A percentile compares a stretch with the other conserved stretches of the same genome.
These are phyloP conservation scores for Globisporangium acanthophoron DNA, from an alignment of 352 stramenopile genomes.

Conservation along the genomic window DNA sequence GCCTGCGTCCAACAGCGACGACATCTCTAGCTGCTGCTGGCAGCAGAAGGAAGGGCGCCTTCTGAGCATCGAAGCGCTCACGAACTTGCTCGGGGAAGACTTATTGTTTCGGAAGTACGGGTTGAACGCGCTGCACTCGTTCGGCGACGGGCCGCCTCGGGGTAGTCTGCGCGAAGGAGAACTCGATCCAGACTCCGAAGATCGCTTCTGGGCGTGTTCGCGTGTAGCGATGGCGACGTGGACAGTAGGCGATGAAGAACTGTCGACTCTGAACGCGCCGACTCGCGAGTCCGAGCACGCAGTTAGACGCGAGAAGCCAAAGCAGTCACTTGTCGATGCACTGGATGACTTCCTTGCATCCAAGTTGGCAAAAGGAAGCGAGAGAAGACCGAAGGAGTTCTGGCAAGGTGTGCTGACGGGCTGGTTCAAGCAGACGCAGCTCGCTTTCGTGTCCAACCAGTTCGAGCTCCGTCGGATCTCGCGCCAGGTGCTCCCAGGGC, in stretches of 20 bases:
- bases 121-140: neutral
- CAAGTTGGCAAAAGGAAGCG: constrained; percentile 6
- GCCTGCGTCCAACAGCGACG: neutral
- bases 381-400: constrained; percentile 12
- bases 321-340: neutral
- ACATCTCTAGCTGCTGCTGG: constrained; percentile 34
- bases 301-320: neutral
- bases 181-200: neutral
- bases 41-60: constrained; percentile 63
- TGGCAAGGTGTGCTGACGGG: constrained; percentile 31
- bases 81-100: constrained; percentile 37
- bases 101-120: constrained; percentile 10
- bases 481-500: constrained; percentile 42
- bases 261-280: neutral
- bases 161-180: neutral
- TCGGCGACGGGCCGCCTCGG: neutral
- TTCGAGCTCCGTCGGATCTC: constrained; percentile 69
- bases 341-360: neutral
- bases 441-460: constrained; percentile 42
- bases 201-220: neutral
- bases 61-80: constrained; percentile 56
- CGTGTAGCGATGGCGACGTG: constrained; percentile 23
- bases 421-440: constrained; percentile 34
- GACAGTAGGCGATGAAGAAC: constrained; percentile 22
- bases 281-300: neutral